Evolutionary conservation across 305 asterid genomes (phyloP).

Genomic region (Withania somnifera): DNA sequence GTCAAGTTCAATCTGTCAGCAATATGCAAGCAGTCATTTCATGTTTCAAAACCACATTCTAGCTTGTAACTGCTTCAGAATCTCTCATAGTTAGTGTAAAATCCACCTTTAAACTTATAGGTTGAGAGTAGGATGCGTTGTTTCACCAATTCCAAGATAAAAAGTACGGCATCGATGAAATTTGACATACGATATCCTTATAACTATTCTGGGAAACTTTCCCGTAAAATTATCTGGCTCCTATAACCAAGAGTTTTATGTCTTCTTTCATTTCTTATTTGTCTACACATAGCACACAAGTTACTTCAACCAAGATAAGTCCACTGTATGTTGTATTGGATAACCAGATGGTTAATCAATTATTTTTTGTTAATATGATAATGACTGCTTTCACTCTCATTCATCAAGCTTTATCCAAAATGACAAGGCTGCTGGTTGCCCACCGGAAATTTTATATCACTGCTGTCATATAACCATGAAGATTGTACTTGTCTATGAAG

Average conservation of each 20-base stretch:
- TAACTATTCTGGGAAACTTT: background rate
- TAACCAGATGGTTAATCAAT: background rate
- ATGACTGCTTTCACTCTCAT: background rate
- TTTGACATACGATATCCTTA: background rate
- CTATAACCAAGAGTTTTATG: background rate
- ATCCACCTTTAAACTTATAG: background rate
- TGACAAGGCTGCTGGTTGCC: background rate
- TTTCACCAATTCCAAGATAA: background rate
- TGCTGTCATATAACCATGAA: background rate
- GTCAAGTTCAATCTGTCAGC: background rate
- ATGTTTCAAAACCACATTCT: background rate
- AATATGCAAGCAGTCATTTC: background rate
- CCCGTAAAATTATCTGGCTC: background rate
- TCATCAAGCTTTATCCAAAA: background rate
- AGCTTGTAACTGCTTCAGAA: background rate
- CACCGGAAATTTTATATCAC: background rate
- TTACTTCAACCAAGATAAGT: background rate
- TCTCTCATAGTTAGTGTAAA: background rate
- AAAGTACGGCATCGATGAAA: background rate
- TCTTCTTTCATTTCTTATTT: background rate
- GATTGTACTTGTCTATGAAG: background rate
- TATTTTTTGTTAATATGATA: background rate
- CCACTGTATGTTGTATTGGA: too few species aligned
- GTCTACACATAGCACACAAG: background rate
- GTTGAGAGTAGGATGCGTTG: background rate